Evolutionary conservation across 139 green algal genomes (phyloP).

Genomic region (Chlamydomonas eustigma): DNA sequence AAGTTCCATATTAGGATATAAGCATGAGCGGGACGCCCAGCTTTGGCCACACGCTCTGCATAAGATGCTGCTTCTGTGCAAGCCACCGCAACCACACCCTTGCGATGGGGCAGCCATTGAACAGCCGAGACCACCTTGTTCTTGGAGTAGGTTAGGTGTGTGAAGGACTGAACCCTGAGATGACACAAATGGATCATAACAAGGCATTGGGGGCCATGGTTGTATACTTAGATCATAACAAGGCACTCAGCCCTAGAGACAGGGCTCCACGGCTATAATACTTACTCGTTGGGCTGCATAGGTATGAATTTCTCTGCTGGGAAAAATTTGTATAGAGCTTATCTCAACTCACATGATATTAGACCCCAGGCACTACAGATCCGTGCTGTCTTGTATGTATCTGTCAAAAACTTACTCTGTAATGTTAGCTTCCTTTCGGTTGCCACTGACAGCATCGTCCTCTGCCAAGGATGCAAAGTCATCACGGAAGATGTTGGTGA

Average conservation of each 20-base stretch:
- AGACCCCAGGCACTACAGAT: too few species aligned
- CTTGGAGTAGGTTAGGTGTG: slow-evolving; percentile 71
- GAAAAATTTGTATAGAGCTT: too few species aligned
- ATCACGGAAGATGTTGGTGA: slow-evolving; percentile 69
- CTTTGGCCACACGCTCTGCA: slow-evolving; percentile 45
- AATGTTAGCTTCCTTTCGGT: slow-evolving; percentile 32
- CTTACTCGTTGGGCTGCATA: too few species aligned
- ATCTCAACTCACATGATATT: too few species aligned
- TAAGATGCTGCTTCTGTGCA: slow-evolving; percentile 53
- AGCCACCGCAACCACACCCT: slow-evolving; percentile 66
- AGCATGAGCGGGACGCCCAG: slow-evolving; percentile 43
- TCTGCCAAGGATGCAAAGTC: slow-evolving; percentile 69
- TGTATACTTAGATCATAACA: too few species aligned
- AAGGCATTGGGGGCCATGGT: too few species aligned
- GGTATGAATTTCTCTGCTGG: too few species aligned
- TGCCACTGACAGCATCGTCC: slow-evolving; percentile 49
- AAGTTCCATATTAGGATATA: slow-evolving; percentile 84
- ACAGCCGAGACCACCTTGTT: slow-evolving; percentile 66
- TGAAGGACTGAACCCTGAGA: slow-evolving; percentile 35
- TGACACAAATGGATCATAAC: too few species aligned
- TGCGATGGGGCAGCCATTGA: slow-evolving; percentile 68
- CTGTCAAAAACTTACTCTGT: neutral
- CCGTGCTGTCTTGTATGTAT: too few species aligned
- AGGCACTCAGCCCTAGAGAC: too few species aligned
- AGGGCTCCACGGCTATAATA: too few species aligned